Evolutionary conservation across 768 basidiomycete genomes (phyloP), one percentile per base, ranked within the genome.

Genomic region (Rickenella mellea): DNA sequence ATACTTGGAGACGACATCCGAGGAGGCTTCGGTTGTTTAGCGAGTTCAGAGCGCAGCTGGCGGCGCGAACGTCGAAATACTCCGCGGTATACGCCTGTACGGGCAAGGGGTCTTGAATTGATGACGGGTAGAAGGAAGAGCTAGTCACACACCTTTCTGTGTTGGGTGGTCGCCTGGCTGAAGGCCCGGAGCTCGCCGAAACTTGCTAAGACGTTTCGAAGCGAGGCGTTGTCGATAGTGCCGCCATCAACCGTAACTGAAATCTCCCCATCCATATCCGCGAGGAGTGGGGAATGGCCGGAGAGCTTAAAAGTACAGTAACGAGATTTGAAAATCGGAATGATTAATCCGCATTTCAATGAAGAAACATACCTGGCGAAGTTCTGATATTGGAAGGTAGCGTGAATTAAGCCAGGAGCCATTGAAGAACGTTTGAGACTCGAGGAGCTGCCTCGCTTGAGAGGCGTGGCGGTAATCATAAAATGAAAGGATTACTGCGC

Each of bases 51-150:
- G 84, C 83, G 9, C 55, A 51, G 28, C 66, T 60, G 5, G 81
- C 76, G 28, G 71, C 69, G 20, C 81, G 69, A 21, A 74, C 66
- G 52, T 88, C 83, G 53, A 70, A 81, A 55, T 74, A 90, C 48
- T 86, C 83, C 40, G 79, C 72, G 29, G 60, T 61, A 57, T 77
- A 85, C 22, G 69, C 58, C 58, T 69, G 46, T 5, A 27, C 21
- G 9, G 41, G 29, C 8, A 42, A 19, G 27, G 10, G 26, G 22
- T 14, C 15, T 19, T 10, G 25, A 39, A 40, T 3, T 44, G 25
- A 37, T 6, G n/a, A 37, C 30, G 25, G 37, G 26, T n/a, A 20
- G 27, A 12, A 40, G 19, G 44, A 10, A 10, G 14, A 22, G 36
- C 14, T 32, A 29, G 24, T 41, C 15, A 26, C 36, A 8, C 7